Base-by-base conservation (phyloP, 2,329 filamentous ascomycete species). In the Ambrosiella beaveri region DNA sequence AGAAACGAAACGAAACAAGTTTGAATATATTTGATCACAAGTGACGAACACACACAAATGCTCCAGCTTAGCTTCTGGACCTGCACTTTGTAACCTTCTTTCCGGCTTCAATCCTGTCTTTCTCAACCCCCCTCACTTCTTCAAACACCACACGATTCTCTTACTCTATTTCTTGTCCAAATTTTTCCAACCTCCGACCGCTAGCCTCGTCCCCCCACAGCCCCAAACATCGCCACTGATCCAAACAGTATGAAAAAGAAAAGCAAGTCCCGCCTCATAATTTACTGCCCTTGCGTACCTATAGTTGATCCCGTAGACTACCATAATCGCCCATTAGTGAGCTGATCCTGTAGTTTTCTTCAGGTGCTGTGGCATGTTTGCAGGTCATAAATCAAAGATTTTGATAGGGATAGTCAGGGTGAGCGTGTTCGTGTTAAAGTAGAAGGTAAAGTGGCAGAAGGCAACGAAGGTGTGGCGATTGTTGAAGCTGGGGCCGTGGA, bases 401-500 rank as follows among this genome's bases (percentile, higher is more conserved):
- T 84, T 80, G 47, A 78, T 80, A 1, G 81, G 79, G 13, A 84
- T 75, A 57, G 83, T 77, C 63, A 84, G 82, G 0, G 79, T 83
- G 9, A 82, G 73, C 0, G 77, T 79, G 63, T 82, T 82, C 47
- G 79, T 78, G 9, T 79, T 75, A 65, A 79, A 75, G 62, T 79
- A 79, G 63, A 79, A 79, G 61, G 76, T 67, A 61, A 78, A 76
- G 60, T 78, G 75, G 45, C 74, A 76, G 12, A 79, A 65, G 13
- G 76, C 75, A 19, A 78, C 75, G 1, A 74, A 64, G 0, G 71
- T 72, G 6, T 69, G 68, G 54, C 70, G 64, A 57, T 74, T 74
- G 54, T 75, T 74, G 4, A 79, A 68, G 2, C 74, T 74, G 58
- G 79, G 75, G 2, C 77, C 77, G 61, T 79, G 79, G 62, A 79